A percentile compares a stretch with the other conserved stretches of the same genome.
Conservation (phyloP, 768 basidiomycete genomes). For the Boletus fagicola region DNA sequence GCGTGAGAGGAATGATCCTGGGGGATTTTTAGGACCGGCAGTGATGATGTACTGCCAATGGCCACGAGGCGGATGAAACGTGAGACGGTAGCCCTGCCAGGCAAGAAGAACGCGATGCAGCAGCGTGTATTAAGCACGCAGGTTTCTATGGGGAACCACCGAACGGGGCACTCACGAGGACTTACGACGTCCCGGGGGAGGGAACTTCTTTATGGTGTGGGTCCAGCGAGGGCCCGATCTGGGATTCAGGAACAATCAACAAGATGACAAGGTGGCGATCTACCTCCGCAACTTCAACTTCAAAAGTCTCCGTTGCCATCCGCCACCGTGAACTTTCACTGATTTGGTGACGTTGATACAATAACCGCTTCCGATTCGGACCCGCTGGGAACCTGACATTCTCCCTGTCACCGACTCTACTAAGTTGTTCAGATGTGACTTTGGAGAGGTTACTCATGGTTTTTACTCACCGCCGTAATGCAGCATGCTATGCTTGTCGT, state of each 20-base stretch:
- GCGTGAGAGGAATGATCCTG: slow-evolving; percentile 7
- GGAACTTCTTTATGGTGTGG: slow-evolving; percentile 2
- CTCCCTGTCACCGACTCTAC: not conserved
- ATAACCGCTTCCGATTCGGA: slow-evolving; percentile 12
- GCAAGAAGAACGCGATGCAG: slow-evolving; percentile 9
- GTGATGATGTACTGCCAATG: not conserved
- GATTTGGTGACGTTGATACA: not conserved
- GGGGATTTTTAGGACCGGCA: slow-evolving; percentile 12
- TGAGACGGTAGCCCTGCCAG: slow-evolving; percentile 5
- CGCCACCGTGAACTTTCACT: not conserved
- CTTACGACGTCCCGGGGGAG: not conserved
- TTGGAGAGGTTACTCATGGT: too few species aligned
- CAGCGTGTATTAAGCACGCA: slow-evolving; percentile 8
- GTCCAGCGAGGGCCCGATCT: slow-evolving; percentile 7
- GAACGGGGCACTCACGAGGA: not conserved
- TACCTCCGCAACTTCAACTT: slow-evolving; percentile 13
- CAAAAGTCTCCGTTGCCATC: slow-evolving; percentile 1
- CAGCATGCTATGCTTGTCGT: not conserved
- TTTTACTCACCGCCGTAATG: not conserved
- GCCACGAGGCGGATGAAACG: slow-evolving; percentile 16
- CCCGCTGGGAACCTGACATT: not conserved
- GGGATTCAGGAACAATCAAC: slow-evolving; percentile 11
- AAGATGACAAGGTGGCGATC: slow-evolving; percentile 10
- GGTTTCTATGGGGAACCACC: not conserved
- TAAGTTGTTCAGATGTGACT: too few species aligned